A percentile compares a stretch with the other conserved stretches of the same genome.
Conservation (phyloP, 139 green algal species). For the Eudorina sp. region DNA sequence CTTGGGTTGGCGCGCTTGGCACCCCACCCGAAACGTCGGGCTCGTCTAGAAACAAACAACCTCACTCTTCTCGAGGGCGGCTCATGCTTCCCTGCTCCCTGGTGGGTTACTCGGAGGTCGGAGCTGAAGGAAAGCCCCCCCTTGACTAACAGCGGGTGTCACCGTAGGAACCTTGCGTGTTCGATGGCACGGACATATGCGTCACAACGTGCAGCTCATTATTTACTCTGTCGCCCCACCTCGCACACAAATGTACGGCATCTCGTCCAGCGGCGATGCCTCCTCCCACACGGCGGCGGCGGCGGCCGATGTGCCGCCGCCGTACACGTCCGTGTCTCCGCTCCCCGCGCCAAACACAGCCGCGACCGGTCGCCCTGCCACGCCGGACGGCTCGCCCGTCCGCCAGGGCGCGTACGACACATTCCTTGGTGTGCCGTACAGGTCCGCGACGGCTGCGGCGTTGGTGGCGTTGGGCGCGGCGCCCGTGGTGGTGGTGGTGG, state of each 20-base stretch:
- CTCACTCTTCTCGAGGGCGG: too few species aligned
- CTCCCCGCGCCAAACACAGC: neutral
- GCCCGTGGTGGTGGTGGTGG: constrained; percentile 30
- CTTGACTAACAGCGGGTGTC: too few species aligned
- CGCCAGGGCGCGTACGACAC: neutral
- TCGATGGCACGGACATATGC: too few species aligned
- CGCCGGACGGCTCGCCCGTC: neutral
- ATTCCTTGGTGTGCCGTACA: neutral
- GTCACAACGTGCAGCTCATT: too few species aligned
- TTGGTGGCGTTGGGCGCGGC: neutral
- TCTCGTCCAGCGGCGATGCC: neutral
- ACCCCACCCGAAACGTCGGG: too few species aligned
- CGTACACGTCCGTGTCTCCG: too few species aligned
- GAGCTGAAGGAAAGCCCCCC: too few species aligned
- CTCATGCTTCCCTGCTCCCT: too few species aligned
- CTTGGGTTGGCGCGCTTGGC: too few species aligned
- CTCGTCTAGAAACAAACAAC: too few species aligned
- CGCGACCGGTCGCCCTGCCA: neutral
- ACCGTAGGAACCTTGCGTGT: too few species aligned
- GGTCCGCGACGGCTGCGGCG: neutral
- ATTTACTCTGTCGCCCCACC: neutral
- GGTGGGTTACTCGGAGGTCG: too few species aligned
- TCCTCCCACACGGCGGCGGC: neutral
- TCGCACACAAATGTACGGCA: constrained; percentile 12
- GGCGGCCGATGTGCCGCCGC: neutral